Conservation (phyloP, 192 early-diverging fungal species). For the Backusella westeae region DNA sequence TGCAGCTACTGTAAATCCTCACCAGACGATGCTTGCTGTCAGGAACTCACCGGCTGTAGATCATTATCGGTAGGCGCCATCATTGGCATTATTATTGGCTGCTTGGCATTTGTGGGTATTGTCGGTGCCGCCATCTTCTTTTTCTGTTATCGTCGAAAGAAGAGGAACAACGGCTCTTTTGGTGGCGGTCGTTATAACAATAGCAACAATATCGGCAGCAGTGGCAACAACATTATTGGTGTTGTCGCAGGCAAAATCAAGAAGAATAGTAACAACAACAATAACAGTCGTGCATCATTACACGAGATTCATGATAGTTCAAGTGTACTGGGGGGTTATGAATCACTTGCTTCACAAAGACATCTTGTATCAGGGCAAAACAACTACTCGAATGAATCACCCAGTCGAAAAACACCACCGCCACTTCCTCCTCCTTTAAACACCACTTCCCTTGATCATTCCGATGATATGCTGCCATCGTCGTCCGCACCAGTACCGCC, state of each 20-base stretch:
- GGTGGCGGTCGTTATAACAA: neutral
- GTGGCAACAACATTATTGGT: neutral
- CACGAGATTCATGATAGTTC: neutral
- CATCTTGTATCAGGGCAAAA: neutral
- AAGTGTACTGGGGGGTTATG: neutral
- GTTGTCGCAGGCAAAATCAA: neutral
- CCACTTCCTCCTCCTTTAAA: neutral
- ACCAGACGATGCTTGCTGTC: constrained; percentile 24
- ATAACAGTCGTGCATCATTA: neutral
- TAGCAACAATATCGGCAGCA: neutral
- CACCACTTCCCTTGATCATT: neutral
- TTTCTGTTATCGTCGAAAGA: constrained; percentile 3
- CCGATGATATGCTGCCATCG: neutral
- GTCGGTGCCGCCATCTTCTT: neutral
- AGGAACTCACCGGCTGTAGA: constrained; percentile 7
- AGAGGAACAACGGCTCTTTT: neutral
- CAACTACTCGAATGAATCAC: neutral
- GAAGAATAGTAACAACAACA: neutral
- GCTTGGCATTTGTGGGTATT: neutral
- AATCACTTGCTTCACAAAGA: constrained; percentile 12
- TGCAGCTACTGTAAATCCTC: constrained; percentile 27
- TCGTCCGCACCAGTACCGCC: neutral
- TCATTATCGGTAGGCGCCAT: constrained; percentile 28
- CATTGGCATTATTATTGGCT: constrained; percentile 27
- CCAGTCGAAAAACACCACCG: neutral